Evolutionary conservation across 345 rosid genomes (phyloP), one percentile per base, ranked within the genome.

Genomic region (Hypericum androsaemum): DNA sequence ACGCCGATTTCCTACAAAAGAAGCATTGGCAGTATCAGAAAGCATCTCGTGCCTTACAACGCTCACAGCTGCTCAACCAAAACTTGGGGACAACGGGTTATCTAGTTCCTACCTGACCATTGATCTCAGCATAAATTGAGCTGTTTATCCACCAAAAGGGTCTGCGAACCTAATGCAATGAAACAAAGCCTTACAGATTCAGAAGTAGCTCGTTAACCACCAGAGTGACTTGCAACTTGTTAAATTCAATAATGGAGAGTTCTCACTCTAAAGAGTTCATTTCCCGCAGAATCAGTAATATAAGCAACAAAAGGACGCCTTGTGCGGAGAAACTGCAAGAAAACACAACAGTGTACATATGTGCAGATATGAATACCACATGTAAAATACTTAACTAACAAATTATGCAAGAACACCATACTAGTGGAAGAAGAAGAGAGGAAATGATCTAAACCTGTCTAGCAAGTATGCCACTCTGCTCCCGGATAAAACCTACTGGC

Each of bases 111-210:
- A 89, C 98, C 85, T 87, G 64, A 63, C 94, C 88, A 59, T 83
- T 70, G 74, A 92, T 73, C 74, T 92, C 98, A 47, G 68, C 89
- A 75, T 84, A 88, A 52, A 92, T 92, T 62, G 98, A 87, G 69
- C 98, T 92, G 49, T 78, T 88, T 66, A 92, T 64, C 96, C 95
- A 92, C 95, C 95, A 92, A 62, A 82, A 84, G 53, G 96, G 98
- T 65, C 98, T 75, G 44, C 88, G 86, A 63, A 92, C 98, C 98
- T 87, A 74, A 70, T 47, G 50, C 45, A 42, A 47, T 57, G 50
- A 62, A 59, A 52, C 2, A 46, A 60, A 67, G 41, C 8, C 54
- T 54, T 61, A 61, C 37, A 64, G 50, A 73, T 64, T 41, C 65
- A 66, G 57, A 12, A 52, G 41, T 52, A 52, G 42, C 53, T 35